Conservation (phyloP, 352 stramenopile species). For the Pseudoperonospora humuli region DNA sequence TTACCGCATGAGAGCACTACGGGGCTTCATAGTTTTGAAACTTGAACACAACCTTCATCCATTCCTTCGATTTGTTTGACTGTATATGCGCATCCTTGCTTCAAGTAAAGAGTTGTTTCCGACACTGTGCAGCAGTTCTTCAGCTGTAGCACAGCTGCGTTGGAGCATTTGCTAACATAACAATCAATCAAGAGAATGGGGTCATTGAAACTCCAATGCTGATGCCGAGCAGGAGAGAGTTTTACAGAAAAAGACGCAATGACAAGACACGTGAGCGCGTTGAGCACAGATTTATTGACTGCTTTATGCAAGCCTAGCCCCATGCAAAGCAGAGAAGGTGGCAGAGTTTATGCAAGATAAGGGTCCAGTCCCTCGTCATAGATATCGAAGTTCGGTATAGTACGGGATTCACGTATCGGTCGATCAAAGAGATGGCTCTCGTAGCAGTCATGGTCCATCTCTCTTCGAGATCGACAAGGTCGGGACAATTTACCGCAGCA, state of each 20-base stretch:
- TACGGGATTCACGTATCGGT: slow-evolving; percentile 8
- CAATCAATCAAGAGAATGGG: too few species aligned
- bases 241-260: slow-evolving; percentile 2
- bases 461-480: neutral
- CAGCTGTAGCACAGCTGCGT: too few species aligned
- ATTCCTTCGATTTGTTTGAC: too few species aligned
- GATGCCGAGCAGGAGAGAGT: neutral
- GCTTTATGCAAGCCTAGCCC: slow-evolving; percentile 2
- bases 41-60: neutral
- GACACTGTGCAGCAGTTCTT: too few species aligned
- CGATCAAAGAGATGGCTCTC: neutral
- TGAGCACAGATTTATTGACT: slow-evolving; percentile 16
- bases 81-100: too few species aligned
- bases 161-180: too few species aligned
- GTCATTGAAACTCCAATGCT: too few species aligned
- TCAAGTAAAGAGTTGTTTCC: too few species aligned
- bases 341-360: slow-evolving; percentile 7
- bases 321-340: neutral
- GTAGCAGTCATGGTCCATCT: neutral
- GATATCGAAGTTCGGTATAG: slow-evolving; percentile 19
- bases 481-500: slow-evolving; percentile 32
- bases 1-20: slow-evolving; percentile 39
- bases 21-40: neutral
- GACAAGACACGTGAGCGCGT: slow-evolving; percentile 10
- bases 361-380: slow-evolving; percentile 7